Conservation (phyloP, 2,329 filamentous ascomycete genomes). For the Cladosporium sp. region DNA sequence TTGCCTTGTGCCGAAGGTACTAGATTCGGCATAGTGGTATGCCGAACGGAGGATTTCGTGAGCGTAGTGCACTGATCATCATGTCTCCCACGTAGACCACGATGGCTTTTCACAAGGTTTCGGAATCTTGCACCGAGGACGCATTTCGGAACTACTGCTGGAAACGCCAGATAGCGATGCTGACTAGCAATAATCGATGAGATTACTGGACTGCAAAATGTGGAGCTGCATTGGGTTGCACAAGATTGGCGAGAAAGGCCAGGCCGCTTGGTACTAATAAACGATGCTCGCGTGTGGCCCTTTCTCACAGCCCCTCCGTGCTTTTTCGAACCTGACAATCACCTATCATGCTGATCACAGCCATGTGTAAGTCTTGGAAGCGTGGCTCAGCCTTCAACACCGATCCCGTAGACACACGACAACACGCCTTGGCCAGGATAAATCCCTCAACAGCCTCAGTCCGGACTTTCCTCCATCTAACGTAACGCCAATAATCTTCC, state of each 20-base stretch:
- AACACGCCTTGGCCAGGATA: neutral
- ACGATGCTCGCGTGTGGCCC: neutral
- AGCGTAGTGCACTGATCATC: neutral
- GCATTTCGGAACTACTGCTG: neutral
- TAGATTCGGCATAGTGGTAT: conserved; percentile 1
- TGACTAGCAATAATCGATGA: neutral
- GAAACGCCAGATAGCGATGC: neutral
- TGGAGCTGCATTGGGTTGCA: neutral
- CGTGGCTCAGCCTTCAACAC: neutral
- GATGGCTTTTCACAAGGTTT: neutral
- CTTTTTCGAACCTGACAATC: neutral
- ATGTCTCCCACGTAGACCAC: neutral
- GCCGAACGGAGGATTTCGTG: neutral
- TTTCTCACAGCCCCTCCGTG: neutral
- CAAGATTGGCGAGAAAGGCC: neutral
- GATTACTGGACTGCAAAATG: neutral
- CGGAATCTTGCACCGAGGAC: neutral
- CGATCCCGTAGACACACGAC: neutral
- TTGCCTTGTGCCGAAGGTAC: neutral
- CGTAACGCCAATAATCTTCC: conserved; percentile 4
- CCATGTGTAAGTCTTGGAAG: neutral
- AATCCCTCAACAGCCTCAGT: neutral
- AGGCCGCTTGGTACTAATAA: neutral
- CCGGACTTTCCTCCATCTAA: neutral
- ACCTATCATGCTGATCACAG: neutral